Percentiles rank a stretch among this genome's conserved stretches.
phyloP scores from a whole-genome alignment of 208 protist species.

The Wallacemonas sp. region DNA sequence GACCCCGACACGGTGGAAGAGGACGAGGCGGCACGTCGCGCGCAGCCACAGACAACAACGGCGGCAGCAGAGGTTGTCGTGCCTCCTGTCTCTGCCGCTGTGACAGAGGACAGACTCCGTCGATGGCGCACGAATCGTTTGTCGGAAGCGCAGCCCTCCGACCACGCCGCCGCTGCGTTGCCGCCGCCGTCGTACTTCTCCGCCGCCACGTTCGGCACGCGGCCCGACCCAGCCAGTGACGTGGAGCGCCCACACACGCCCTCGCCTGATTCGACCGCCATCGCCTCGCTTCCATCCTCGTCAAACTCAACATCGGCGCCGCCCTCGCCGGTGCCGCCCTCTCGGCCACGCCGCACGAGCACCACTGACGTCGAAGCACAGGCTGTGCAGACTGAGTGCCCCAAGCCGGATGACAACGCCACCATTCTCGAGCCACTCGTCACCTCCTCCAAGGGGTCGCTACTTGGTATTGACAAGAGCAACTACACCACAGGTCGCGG shows the following conservation, averaged over 20 bases:
- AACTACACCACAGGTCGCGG: not conserved
- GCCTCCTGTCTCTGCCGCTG: no score
- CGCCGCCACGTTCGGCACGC: not conserved
- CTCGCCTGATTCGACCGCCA: not conserved
- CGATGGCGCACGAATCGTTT: not conserved
- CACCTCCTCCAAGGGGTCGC: not conserved
- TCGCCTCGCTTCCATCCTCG: not conserved
- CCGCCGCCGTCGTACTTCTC: conserved; percentile 12
- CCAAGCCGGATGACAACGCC: not conserved
- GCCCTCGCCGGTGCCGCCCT: conserved; percentile 3
- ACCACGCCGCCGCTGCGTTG: not conserved
- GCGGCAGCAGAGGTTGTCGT: no score
- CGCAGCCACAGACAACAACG: no score
- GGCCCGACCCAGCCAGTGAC: not conserved
- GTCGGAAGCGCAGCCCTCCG: no score
- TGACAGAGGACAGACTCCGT: not conserved
- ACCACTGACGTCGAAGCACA: not conserved
- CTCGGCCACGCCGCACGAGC: not conserved
- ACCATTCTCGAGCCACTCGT: conserved; percentile 12
- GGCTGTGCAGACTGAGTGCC: not conserved
- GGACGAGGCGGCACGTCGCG: no score
- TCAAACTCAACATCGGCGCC: conserved; percentile 8
- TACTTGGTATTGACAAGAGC: no score
- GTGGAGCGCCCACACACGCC: not conserved
- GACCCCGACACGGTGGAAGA: not conserved